Base-by-base conservation (phyloP, 148 eudicot genomes). In the Dianthus caryophyllus region DNA sequence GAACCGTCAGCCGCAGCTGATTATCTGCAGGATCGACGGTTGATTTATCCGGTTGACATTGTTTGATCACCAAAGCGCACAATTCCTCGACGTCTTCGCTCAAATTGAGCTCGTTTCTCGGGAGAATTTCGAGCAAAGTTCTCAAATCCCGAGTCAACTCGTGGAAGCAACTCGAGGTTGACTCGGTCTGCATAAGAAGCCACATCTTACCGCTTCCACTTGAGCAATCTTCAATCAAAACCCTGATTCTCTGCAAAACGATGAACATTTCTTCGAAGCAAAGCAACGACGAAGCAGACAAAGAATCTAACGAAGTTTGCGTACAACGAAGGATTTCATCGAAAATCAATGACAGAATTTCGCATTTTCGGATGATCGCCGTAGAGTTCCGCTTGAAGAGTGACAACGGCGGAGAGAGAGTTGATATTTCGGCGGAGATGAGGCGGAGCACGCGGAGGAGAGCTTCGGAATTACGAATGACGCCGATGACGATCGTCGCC, bases 191-290 rank as follows among this genome's bases (percentile, higher is more conserved):
- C 77, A 83, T 78, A 24, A 92, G 65, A 17, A 92, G 83, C 98
- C 98, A 92, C 72, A 80, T 64, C 71, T 66, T 87, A 78, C 98
- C 87, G 12, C 91, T 86, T 10, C 88, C 88, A 61, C 31, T 78
- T 0, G 67, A 73, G 53, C 90, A 87, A 56, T 92, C 98, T 29
- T 85, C 89, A 0, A 92, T 68, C 65, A 92, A 18, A 0, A 83
- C 76, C 46, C 79, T 82, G 16, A 87, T 73, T 36, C 96, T 66
- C 17, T 87, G 94, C 18, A 92, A 71, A 22, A 85, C 82, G 62
- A 89, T 80, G 67, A 76, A 83, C 82, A 89, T 62, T 38, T 89
- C 96, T n/a, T 89, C 96, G 48, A 85, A 89, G 64, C 90, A 89
- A 20, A 89, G 77, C 0, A 56, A 26, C 11, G 83, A 80, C 0